These are phyloP conservation scores for Daldinia loculata DNA, from an alignment of 495 filamentous ascomycete species.

Conservation along the genomic window DNA sequence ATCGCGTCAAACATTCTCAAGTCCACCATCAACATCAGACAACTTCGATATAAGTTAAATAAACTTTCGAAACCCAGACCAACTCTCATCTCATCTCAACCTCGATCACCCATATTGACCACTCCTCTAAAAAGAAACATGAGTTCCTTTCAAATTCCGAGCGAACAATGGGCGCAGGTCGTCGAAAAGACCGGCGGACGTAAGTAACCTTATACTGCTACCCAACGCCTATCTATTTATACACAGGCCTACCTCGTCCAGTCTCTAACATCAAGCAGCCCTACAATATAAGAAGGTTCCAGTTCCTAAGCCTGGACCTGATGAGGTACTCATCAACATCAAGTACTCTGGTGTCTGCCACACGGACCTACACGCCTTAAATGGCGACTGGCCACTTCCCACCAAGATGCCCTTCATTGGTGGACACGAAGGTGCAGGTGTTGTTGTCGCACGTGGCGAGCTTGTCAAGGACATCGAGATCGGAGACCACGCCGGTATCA, in stretches of 20 bases:
- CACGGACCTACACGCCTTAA: constrained; percentile 85
- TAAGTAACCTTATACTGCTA: constrained; percentile 41
- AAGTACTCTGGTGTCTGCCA: constrained; percentile 95
- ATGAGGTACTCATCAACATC: constrained; percentile 91
- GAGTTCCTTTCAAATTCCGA: constrained; percentile 62
- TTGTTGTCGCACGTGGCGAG: constrained; percentile 80
- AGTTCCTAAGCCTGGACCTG: constrained; percentile 78
- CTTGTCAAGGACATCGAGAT: constrained; percentile 77
- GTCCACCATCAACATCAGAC: neutral
- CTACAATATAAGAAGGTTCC: constrained; percentile 83
- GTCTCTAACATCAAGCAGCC: constrained; percentile 50
- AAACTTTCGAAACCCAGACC: constrained; percentile 3
- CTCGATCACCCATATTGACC: neutral
- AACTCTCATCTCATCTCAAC: neutral
- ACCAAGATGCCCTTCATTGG: constrained; percentile 87
- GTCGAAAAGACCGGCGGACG: constrained; percentile 78
- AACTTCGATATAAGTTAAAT: constrained; percentile 1
- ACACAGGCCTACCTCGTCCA: neutral
- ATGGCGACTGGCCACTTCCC: constrained; percentile 85
- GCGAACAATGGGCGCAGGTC: constrained; percentile 87
- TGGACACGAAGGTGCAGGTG: constrained; percentile 91
- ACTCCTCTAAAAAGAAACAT: constrained; percentile 36
- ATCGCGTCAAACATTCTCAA: neutral
- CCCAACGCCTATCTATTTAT: neutral
- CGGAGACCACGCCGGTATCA: constrained; percentile 84